Conservation (phyloP, 2,329 filamentous ascomycete genomes). For the Zalaria obscura region DNA sequence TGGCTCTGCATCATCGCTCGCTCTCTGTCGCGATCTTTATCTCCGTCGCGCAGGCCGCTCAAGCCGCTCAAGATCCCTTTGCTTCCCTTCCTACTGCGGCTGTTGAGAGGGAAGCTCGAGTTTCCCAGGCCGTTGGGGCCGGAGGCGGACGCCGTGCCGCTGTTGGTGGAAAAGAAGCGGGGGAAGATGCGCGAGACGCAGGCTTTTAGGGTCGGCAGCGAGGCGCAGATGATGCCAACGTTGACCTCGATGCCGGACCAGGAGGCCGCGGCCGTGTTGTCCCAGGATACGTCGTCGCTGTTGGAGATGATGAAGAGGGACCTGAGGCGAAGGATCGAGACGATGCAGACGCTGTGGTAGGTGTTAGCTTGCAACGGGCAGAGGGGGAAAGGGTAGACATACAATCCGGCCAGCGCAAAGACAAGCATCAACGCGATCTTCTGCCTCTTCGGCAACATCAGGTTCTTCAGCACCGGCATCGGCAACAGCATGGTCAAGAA, state of each 20-base stretch:
- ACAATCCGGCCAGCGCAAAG: constrained; percentile 19
- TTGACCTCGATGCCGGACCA: constrained; percentile 22
- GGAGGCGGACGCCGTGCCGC: too few relatives aligned
- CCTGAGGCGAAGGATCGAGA: constrained; percentile 17
- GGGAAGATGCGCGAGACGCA: constrained; percentile 21
- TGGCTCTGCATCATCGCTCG: too few relatives aligned
- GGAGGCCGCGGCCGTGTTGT: constrained; percentile 18
- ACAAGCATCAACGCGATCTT: constrained; percentile 17
- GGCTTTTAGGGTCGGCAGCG: constrained; percentile 23
- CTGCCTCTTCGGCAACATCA: constrained; percentile 16
- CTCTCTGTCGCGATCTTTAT: too few relatives aligned
- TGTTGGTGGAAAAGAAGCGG: constrained; percentile 11
- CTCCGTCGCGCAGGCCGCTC: too few relatives aligned
- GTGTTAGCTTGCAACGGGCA: neutral
- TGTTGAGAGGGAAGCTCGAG: too few relatives aligned
- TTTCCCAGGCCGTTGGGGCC: too few relatives aligned
- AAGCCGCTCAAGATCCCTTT: too few relatives aligned
- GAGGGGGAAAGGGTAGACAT: constrained; percentile 17
- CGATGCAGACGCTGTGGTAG: constrained; percentile 14
- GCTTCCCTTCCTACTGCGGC: too few relatives aligned
- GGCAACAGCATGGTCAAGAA: constrained; percentile 16
- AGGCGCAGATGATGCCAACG: constrained; percentile 21
- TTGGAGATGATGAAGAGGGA: constrained; percentile 13
- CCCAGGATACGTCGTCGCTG: constrained; percentile 13
- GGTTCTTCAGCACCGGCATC: constrained; percentile 15